Evolutionary conservation across 1,284 basidiomycete genomes (phyloP).

Genomic region (Melampsora abietis-canadensis): DNA sequence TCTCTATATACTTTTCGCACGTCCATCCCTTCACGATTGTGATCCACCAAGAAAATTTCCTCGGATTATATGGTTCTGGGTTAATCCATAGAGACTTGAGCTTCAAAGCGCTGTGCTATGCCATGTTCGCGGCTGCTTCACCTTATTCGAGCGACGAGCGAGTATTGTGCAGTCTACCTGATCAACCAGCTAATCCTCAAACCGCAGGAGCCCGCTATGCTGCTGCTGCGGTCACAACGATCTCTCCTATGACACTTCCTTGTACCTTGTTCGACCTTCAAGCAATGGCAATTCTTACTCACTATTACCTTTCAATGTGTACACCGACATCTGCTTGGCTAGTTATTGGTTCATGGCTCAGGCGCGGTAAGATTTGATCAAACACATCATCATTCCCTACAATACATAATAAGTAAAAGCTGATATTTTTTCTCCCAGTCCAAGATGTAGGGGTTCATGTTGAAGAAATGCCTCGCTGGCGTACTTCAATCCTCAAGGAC

Average conservation of each 20-base stretch:
- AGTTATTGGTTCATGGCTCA: not conserved
- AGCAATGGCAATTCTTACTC: constrained; percentile 16
- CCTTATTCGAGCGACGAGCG: constrained; percentile 16
- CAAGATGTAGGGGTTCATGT: constrained; percentile 1
- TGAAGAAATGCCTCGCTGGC: constrained; percentile 22
- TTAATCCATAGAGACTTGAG: constrained; percentile 7
- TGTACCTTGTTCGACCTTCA: constrained; percentile 16
- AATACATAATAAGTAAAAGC: not conserved
- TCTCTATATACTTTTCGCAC: constrained; percentile 16
- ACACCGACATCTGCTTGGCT: constrained; percentile 13
- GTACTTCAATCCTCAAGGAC: constrained; percentile 18
- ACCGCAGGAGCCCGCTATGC: constrained; percentile 28
- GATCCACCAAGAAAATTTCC: constrained; percentile 15
- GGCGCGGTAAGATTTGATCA: constrained; percentile 1
- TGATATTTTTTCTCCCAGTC: not conserved
- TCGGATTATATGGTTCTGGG: constrained; percentile 12
- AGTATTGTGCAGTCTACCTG: constrained; percentile 11
- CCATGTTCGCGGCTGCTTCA: constrained; percentile 31
- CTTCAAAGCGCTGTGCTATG: constrained; percentile 23
- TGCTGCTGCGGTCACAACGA: not conserved
- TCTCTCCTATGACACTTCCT: not conserved
- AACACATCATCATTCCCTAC: not conserved
- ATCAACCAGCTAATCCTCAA: constrained; percentile 15
- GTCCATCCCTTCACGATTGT: constrained; percentile 17
- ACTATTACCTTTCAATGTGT: not conserved